Percentiles rank a stretch among this genome's conserved stretches.
Evolutionary conservation across 1,284 basidiomycete genomes (phyloP).

Genomic region (Acaromyces ingoldii): DNA sequence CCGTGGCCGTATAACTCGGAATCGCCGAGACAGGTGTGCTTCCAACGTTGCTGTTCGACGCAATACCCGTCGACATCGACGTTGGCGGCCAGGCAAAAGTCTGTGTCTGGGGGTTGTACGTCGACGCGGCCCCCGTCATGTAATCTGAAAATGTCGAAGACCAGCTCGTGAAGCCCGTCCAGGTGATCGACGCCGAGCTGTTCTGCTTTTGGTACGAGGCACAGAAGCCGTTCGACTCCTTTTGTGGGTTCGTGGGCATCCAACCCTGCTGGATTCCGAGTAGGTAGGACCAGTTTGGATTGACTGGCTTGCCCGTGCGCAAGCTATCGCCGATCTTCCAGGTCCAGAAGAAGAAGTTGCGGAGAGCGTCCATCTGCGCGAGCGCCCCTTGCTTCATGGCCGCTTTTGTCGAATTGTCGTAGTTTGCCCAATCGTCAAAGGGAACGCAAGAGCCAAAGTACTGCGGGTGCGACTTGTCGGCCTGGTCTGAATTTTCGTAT

Average conservation of each 20-base stretch:
- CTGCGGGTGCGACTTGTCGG: not conserved
- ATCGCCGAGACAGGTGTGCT: slow-evolving; percentile 14
- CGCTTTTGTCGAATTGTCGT: slow-evolving; percentile 16
- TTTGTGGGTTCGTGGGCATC: slow-evolving; percentile 15
- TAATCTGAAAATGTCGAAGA: slow-evolving; percentile 20
- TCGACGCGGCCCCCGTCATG: slow-evolving; percentile 26
- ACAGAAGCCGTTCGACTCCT: slow-evolving; percentile 18
- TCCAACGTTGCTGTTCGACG: slow-evolving; percentile 9
- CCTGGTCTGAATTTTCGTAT: slow-evolving; percentile 17
- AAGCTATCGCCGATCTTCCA: slow-evolving; percentile 25
- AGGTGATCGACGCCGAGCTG: slow-evolving; percentile 10
- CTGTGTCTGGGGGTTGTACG: slow-evolving; percentile 18
- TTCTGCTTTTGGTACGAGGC: slow-evolving; percentile 3
- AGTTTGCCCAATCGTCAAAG: slow-evolving; percentile 38
- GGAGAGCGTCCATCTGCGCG: slow-evolving; percentile 32
- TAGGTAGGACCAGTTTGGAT: slow-evolving; percentile 23
- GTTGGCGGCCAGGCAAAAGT: slow-evolving; percentile 26
- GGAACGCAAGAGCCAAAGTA: slow-evolving; percentile 13
- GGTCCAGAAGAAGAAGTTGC: slow-evolving; percentile 40
- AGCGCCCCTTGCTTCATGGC: slow-evolving; percentile 22
- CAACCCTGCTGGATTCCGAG: slow-evolving; percentile 23
- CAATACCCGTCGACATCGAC: no score
- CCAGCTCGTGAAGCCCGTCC: slow-evolving; percentile 19
- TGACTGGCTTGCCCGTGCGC: slow-evolving; percentile 24
- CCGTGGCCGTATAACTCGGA: slow-evolving; percentile 29